These are phyloP conservation scores for Calonectria honghensis DNA, from an alignment of 2,329 filamentous ascomycete genomes.

Conservation along the genomic window DNA sequence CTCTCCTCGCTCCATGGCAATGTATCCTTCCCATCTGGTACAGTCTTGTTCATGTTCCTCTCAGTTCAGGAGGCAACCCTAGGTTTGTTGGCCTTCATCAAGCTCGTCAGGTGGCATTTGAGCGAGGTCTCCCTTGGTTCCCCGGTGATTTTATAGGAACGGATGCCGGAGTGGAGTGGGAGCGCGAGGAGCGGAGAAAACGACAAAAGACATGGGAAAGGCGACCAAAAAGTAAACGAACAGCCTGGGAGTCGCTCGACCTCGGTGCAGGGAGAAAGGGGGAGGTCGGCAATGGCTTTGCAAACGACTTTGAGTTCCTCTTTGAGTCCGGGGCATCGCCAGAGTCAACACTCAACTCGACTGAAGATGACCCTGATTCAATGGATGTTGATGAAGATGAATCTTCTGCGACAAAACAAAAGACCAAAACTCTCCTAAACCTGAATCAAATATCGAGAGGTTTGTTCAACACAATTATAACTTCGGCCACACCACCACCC, in stretches of 20 bases:
- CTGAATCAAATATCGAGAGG: constrained; percentile 53
- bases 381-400: constrained; percentile 59
- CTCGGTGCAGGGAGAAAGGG: constrained; percentile 85
- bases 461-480: constrained; percentile 58
- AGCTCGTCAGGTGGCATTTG: constrained; percentile 86
- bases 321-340: constrained; percentile 61
- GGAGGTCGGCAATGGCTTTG: constrained; percentile 87
- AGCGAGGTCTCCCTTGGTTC: constrained; percentile 87
- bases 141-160: constrained; percentile 90
- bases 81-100: constrained; percentile 89
- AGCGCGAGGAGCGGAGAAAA: constrained; percentile 79
- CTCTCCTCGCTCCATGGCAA: constrained; percentile 90
- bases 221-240: constrained; percentile 87
- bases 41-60: constrained; percentile 86
- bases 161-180: constrained; percentile 86
- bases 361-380: constrained; percentile 51
- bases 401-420: constrained; percentile 21
- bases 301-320: constrained; percentile 88
- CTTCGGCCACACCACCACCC: constrained; percentile 44
- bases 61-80: constrained; percentile 87
- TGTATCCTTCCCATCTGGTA: constrained; percentile 92
- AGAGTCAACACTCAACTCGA: constrained; percentile 41
- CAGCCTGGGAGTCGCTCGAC: constrained; percentile 84
- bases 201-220: constrained; percentile 86
- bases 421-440: constrained; percentile 37